Percentiles rank a stretch among this genome's conserved stretches.
These are phyloP conservation scores for Penicillium rolfsii DNA, from an alignment of 2,329 filamentous ascomycete species.

Conservation along the genomic window DNA sequence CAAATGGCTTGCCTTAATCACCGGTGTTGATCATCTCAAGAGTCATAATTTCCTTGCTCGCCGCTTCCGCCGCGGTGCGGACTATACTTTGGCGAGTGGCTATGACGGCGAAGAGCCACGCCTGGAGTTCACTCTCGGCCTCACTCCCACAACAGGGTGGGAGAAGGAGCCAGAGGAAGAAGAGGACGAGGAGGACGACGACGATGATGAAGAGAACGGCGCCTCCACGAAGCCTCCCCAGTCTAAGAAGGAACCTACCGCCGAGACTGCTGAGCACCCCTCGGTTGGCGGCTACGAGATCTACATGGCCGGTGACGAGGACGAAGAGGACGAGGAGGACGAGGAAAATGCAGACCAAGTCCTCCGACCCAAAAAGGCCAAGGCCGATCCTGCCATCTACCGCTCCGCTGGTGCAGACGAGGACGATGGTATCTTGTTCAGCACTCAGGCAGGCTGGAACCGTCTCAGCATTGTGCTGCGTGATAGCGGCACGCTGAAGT, in stretches of 20 bases:
- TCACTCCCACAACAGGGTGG: constrained; percentile 87
- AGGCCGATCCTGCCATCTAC: constrained; percentile 81
- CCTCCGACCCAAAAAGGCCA: constrained; percentile 39
- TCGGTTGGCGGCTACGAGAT: constrained; percentile 62
- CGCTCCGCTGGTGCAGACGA: constrained; percentile 67
- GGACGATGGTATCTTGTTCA: constrained; percentile 74
- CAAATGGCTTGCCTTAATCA: constrained; percentile 85
- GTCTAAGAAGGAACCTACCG: constrained; percentile 38
- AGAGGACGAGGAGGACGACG: constrained; percentile 52
- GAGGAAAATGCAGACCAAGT: constrained; percentile 37
- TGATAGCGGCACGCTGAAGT: constrained; percentile 82
- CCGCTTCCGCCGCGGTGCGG: constrained; percentile 80
- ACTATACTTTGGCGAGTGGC: constrained; percentile 91
- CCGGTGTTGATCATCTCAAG: constrained; percentile 67
- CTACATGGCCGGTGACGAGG: constrained; percentile 83
- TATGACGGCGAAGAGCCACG: constrained; percentile 72
- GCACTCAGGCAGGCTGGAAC: constrained; percentile 78
- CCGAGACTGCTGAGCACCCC: constrained; percentile 37
- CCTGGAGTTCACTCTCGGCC: constrained; percentile 81
- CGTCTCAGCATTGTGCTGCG: constrained; percentile 86
- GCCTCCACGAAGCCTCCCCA: constrained; percentile 36
- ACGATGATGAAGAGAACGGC: constrained; percentile 37
- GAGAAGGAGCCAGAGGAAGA: constrained; percentile 65
- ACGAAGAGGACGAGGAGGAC: constrained; percentile 63
- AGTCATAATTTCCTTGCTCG: constrained; percentile 79